Evolutionary conservation across 2,329 filamentous ascomycete species (phyloP).

Genomic region (Alternaria metachromatica): DNA sequence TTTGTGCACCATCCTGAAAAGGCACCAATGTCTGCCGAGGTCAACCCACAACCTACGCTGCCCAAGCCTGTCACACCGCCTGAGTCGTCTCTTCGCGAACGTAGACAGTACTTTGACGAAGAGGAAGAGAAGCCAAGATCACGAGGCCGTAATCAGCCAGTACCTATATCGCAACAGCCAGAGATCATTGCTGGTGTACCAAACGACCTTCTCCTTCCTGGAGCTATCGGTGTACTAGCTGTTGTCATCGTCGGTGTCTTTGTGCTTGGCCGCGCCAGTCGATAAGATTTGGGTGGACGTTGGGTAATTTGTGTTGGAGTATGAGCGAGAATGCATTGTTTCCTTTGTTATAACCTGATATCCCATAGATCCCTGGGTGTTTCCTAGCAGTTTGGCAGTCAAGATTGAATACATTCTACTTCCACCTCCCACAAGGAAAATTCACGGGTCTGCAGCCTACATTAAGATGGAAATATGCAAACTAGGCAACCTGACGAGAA

Average conservation of each 20-base stretch:
- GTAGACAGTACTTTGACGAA: conserved; percentile 60
- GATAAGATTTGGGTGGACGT: conserved; percentile 1
- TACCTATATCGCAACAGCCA: conserved; percentile 61
- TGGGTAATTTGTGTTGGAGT: not conserved
- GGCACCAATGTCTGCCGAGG: conserved; percentile 73
- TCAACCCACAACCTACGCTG: conserved; percentile 64
- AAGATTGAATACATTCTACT: conserved; percentile 7
- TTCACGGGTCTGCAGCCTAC: not conserved
- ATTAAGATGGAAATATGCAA: not conserved
- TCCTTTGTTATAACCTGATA: conserved; percentile 17
- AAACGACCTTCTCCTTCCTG: conserved; percentile 90
- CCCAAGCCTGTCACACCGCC: conserved; percentile 60
- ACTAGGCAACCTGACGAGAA: not conserved
- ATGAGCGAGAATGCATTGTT: conserved; percentile 7
- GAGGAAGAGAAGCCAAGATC: conserved; percentile 60
- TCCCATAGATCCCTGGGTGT: conserved; percentile 17
- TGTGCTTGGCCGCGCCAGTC: conserved; percentile 74
- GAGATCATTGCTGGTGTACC: conserved; percentile 90
- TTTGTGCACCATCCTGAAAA: conserved; percentile 95
- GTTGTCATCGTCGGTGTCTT: conserved; percentile 95
- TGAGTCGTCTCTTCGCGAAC: conserved; percentile 57
- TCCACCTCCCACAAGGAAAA: not conserved
- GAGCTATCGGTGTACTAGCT: conserved; percentile 92
- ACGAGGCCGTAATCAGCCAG: conserved; percentile 52
- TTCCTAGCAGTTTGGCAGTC: conserved; percentile 12